phyloP scores from a whole-genome alignment of 2,329 filamentous ascomycete species.

The Diaporthe nobilis region DNA sequence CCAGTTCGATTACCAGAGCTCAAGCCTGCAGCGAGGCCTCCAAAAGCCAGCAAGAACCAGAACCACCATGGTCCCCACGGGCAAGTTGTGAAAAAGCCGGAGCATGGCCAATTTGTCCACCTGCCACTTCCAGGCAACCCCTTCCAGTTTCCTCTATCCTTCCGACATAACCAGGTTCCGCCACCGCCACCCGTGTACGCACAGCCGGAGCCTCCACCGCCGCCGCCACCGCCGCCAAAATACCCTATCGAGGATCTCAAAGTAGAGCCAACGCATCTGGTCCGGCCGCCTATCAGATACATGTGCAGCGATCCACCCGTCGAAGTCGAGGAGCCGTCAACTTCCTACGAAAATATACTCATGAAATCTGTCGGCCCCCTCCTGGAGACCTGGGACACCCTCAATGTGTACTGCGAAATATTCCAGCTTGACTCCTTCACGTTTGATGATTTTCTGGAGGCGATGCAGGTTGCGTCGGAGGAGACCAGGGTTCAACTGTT shows the following conservation, averaged over 20 bases:
- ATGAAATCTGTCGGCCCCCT: slow-evolving; percentile 90
- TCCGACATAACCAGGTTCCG: slow-evolving; percentile 59
- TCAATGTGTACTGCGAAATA: slow-evolving; percentile 98
- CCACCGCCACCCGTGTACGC: slow-evolving; percentile 54
- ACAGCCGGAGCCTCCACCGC: slow-evolving; percentile 65
- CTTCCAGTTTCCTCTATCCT: slow-evolving; percentile 61
- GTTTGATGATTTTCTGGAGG: slow-evolving; percentile 94
- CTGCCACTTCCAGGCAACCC: slow-evolving; percentile 61
- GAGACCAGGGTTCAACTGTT: slow-evolving; percentile 86
- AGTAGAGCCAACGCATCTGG: slow-evolving; percentile 76
- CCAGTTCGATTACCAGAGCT: slow-evolving; percentile 77
- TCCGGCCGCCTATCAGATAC: slow-evolving; percentile 84
- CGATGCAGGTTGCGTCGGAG: slow-evolving; percentile 82
- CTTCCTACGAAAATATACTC: slow-evolving; percentile 72
- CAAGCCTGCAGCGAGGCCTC: slow-evolving; percentile 79
- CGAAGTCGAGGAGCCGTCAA: slow-evolving; percentile 60
- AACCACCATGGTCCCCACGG: slow-evolving; percentile 63
- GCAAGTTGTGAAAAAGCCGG: slow-evolving; percentile 52
- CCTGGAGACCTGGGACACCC: slow-evolving; percentile 93
- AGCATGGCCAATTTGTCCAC: slow-evolving; percentile 56
- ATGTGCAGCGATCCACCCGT: slow-evolving; percentile 76
- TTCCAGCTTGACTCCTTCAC: slow-evolving; percentile 97
- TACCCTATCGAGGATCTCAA: slow-evolving; percentile 97
- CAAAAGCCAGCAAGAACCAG: slow-evolving; percentile 76
- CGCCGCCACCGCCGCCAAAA: slow-evolving; percentile 83